Evolutionary conservation across 176 grass and related monocot species (phyloP), one percentile per base, ranked within the genome.

Genomic region (Leersia perrieri): DNA sequence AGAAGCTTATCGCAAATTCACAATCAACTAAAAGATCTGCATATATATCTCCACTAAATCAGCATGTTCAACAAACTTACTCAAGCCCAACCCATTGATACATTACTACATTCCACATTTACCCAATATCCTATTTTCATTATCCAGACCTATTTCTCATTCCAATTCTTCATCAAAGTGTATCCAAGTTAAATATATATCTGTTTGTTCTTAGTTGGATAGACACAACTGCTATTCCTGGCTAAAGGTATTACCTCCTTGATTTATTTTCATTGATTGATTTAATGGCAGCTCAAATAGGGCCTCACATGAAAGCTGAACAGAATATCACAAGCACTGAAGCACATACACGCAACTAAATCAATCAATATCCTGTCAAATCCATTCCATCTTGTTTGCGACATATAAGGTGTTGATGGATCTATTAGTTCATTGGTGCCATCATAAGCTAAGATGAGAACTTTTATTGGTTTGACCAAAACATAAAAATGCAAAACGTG

Each of bases 381-480:
- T 72, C 15, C 51, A 22, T 20, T 31, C 47, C 51, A 78, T 30
- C 45, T 70, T n/a, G n/a, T n/a, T n/a, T n/a, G n/a, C n/a, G n/a
- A n/a, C 69, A 67, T 33, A 11, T 16, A 60, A 22, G 39, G 32
- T 36, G 31, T 18, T 33, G 40, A 23, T 68, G 26, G 47, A 44
- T 44, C 53, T 15, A 51, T 35, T 15, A 36, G 34, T 65, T 74
- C 28, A 51, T 36, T 7, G 27, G 28, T 60, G 63, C 38, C 31
- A 25, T 16, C 27, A 63, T 63, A 55, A 73, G 28, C n/a, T 55
- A 73, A 83, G 62, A 67, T 53, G 36, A 12, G 31, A 47, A 66
- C 33, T 75, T 10, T 66, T 28, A 65, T 27, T 45, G 22, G 5
- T 66, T 83, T 40, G 10, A 83, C 63, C 61, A 41, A 83, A 83